Evolutionary conservation across 352 stramenopile species (phyloP).

Genomic region (Phytophthora hybrid): DNA sequence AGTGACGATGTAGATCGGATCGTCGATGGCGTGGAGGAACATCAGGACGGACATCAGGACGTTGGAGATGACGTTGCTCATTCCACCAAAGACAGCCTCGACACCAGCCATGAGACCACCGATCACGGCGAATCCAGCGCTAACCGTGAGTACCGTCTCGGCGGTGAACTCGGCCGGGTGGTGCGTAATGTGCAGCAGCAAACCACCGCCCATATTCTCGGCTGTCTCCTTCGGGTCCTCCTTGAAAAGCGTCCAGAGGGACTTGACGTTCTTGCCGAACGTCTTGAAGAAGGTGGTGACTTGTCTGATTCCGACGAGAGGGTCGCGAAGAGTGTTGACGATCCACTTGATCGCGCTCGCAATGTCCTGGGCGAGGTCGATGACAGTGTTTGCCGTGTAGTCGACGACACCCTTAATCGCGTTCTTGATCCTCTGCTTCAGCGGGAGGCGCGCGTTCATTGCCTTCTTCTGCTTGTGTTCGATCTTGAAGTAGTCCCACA

Average conservation of each 20-base stretch:
- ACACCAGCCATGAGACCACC: conserved; percentile 31
- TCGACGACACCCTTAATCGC: conserved; percentile 7
- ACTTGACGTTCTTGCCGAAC: conserved; percentile 29
- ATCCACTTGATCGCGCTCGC: conserved; percentile 25
- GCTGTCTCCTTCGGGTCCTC: conserved; percentile 24
- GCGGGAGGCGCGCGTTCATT: conserved; percentile 16
- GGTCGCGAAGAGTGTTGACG: conserved; percentile 28
- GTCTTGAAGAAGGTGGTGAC: conserved; percentile 19
- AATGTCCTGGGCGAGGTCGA: conserved; percentile 7
- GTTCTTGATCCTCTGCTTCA: conserved; percentile 13
- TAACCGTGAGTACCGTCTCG: conserved; percentile 28
- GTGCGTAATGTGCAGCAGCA: conserved; percentile 36
- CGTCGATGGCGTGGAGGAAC: conserved; percentile 40
- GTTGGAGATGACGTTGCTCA: conserved; percentile 29
- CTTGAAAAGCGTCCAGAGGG: conserved; percentile 24
- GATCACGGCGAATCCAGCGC: conserved; percentile 30
- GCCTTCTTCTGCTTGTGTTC: conserved; percentile 23
- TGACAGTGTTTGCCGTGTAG: conserved; percentile 17
- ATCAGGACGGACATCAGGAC: conserved; percentile 33
- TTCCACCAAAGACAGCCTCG: conserved; percentile 21
- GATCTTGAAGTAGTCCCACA: conserved; percentile 36
- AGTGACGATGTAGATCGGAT: conserved; percentile 35
- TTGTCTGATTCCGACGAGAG: conserved; percentile 14
- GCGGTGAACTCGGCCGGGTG: conserved; percentile 37
- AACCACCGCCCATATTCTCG: conserved; percentile 15